Evolutionary conservation across 257 asterid genomes (phyloP).

Genomic region (Ajuga chamaepitys): DNA sequence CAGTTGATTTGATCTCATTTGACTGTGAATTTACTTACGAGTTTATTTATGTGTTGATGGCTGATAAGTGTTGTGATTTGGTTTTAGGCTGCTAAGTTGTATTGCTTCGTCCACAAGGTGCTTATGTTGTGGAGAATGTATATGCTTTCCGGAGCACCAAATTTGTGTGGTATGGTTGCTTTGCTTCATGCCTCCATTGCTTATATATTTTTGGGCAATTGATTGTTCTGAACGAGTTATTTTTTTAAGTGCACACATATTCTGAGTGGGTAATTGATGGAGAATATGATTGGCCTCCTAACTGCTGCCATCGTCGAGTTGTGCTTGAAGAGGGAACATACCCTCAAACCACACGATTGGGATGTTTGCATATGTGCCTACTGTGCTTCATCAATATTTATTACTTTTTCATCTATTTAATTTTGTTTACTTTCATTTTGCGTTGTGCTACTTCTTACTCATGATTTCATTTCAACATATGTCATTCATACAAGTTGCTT

Average conservation of each 20-base stretch:
- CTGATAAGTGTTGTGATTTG: slow-evolving; percentile 19
- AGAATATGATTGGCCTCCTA: slow-evolving; percentile 98
- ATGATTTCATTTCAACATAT: slow-evolving; percentile 38
- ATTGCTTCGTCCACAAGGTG: slow-evolving; percentile 98
- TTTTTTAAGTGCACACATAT: slow-evolving; percentile 60
- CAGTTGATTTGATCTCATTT: background rate
- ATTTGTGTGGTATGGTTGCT: slow-evolving; percentile 76
- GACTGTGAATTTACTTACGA: background rate
- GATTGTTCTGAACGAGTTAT: background rate
- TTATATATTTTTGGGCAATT: background rate
- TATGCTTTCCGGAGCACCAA: slow-evolving; percentile 91
- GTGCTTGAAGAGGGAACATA: slow-evolving; percentile 64
- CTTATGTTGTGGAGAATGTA: slow-evolving; percentile 96
- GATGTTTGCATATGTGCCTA: slow-evolving; percentile 82
- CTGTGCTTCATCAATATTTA: background rate
- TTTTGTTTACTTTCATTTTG: background rate
- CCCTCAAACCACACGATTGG: slow-evolving; percentile 76
- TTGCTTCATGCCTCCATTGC: background rate
- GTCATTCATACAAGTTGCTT: slow-evolving; percentile 72
- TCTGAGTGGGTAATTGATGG: slow-evolving; percentile 99
- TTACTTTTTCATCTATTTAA: background rate
- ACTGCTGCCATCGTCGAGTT: slow-evolving; percentile 75
- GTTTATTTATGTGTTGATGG: background rate
- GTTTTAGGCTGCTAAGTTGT: slow-evolving; percentile 82
- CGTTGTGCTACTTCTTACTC: background rate